Conservation (phyloP, 164 flowering plant genomes). For the Stephania japonica region DNA sequence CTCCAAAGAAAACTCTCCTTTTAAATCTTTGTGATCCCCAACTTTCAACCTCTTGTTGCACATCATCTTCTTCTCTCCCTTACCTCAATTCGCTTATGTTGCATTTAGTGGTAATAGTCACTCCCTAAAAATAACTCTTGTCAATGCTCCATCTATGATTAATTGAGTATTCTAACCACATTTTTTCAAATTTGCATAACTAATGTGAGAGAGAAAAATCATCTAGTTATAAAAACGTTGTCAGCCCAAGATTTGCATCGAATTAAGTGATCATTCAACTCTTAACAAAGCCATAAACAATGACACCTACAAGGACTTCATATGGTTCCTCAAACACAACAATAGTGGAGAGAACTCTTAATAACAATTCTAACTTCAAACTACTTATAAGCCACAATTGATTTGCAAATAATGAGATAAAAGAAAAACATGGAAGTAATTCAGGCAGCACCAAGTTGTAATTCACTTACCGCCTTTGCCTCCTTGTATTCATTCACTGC, state of each 20-base stretch:
- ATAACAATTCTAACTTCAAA: not conserved
- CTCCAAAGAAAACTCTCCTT: too few relatives aligned
- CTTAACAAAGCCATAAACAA: not conserved
- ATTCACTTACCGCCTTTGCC: conserved; percentile 23
- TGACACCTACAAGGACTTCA: not conserved
- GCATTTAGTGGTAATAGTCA: too few relatives aligned
- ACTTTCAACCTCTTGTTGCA: too few relatives aligned
- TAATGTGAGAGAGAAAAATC: not conserved
- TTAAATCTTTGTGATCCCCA: too few relatives aligned
- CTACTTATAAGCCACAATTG: not conserved
- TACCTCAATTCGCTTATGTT: too few relatives aligned
- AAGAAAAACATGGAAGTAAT: not conserved
- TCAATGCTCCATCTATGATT: too few relatives aligned
- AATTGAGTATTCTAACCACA: too few relatives aligned
- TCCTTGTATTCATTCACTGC: conserved; percentile 28
- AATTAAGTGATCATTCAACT: not conserved
- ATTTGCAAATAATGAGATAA: not conserved
- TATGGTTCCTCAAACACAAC: not conserved
- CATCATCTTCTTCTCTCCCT: too few relatives aligned
- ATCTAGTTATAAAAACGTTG: not conserved
- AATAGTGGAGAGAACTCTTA: not conserved
- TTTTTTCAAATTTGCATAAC: not conserved
- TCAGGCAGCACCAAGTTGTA: not conserved
- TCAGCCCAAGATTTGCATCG: not conserved
- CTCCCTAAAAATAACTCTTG: too few relatives aligned